Evolutionary conservation across 768 basidiomycete species (phyloP).

Genomic region (Megacollybia marginata): DNA sequence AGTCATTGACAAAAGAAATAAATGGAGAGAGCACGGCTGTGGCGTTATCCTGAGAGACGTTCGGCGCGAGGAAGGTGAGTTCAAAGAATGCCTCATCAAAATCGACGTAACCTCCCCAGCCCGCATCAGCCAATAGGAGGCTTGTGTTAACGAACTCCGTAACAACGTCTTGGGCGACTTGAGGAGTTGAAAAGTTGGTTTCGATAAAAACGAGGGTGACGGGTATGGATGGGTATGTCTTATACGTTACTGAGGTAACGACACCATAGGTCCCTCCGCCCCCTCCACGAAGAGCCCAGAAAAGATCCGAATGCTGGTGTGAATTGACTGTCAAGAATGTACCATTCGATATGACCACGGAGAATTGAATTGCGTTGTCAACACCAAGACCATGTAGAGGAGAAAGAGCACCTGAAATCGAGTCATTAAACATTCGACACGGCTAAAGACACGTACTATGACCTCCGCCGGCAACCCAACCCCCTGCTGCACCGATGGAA

Average conservation of each 20-base stretch:
- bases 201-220: background rate
- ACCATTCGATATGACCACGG: constrained; percentile 37
- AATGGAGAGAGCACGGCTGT: background rate
- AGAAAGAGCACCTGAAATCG: background rate
- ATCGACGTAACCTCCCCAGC: background rate
- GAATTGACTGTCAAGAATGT: constrained; percentile 28
- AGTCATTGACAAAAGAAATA: no score
- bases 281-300: constrained; percentile 32
- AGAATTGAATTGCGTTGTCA: constrained; percentile 26
- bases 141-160: background rate
- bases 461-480: constrained; percentile 26
- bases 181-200: background rate
- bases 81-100: background rate
- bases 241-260: constrained; percentile 23
- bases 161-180: background rate
- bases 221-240: background rate
- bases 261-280: constrained; percentile 32
- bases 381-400: constrained; percentile 13
- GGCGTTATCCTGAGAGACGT: background rate
- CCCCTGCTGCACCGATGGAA: constrained; percentile 25
- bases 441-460: constrained; percentile 23
- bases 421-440: constrained; percentile 16
- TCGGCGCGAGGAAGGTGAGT: background rate
- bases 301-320: constrained; percentile 33
- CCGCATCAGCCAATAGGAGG: background rate